Conservation (phyloP, 306 rosid genomes). For the barrel medic (Medicago truncatula) region DNA sequence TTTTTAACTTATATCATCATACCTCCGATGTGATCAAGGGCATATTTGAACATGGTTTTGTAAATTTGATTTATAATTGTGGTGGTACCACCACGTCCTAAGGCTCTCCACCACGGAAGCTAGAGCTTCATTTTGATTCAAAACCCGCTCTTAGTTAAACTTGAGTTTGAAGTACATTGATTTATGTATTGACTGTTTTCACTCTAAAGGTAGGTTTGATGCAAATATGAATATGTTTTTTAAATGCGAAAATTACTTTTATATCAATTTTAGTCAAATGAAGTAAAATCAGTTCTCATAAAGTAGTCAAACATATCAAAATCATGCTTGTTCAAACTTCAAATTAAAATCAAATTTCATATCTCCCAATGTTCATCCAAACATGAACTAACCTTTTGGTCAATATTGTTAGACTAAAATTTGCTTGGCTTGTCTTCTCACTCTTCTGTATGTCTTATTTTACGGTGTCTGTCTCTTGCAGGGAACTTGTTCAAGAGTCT, state of each 20-base stretch:
- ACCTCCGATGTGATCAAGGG: background rate
- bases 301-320: background rate
- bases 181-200: background rate
- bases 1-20: background rate
- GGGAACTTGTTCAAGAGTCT: conserved; percentile 50
- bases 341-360: background rate
- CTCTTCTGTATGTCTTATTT: conserved; percentile 14
- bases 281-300: background rate
- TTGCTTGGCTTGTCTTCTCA: conserved; percentile 11
- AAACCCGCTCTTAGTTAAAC: background rate
- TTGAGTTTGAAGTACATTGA: conserved; percentile 3
- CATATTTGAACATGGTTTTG: background rate
- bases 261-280: background rate
- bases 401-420: conserved; percentile 2
- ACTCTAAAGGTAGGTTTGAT: background rate
- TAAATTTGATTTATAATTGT: background rate
- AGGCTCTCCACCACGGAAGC: background rate
- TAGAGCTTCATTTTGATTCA: background rate
- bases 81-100: background rate
- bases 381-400: background rate
- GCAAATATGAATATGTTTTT: background rate
- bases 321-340: background rate
- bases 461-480: conserved; percentile 30
- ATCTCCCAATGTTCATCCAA: background rate
- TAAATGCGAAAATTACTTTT: background rate